These are phyloP conservation scores for Trichoderma hamatum DNA, from an alignment of 2,329 filamentous ascomycete species.

Conservation along the genomic window DNA sequence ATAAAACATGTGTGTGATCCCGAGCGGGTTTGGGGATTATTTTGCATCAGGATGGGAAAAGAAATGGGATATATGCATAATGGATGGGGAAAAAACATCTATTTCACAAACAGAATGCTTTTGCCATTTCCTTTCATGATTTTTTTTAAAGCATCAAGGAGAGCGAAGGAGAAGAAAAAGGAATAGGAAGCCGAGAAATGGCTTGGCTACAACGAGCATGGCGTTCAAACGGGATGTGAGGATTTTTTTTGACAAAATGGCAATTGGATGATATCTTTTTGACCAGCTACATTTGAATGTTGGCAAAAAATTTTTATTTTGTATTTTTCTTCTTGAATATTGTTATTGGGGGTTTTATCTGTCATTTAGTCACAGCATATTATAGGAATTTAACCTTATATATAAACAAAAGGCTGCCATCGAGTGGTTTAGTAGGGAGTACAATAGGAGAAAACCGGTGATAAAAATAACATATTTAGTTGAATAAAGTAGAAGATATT, in stretches of 20 bases:
- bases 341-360: neutral
- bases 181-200: neutral
- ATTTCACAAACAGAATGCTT: neutral
- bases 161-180: neutral
- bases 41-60: neutral
- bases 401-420: neutral
- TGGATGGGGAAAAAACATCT: neutral
- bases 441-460: neutral
- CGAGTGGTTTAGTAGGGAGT: neutral
- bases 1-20: neutral
- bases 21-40: neutral
- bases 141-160: neutral
- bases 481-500: neutral
- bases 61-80: neutral
- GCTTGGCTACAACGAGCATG: neutral
- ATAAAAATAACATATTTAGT: neutral
- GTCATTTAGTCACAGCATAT: neutral
- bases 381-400: neutral
- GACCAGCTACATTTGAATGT: neutral
- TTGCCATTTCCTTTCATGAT: neutral
- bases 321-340: slow-evolving; percentile 5
- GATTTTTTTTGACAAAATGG: neutral
- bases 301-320: neutral
- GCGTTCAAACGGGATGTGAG: neutral
- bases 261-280: neutral